phyloP scores from a whole-genome alignment of 2,329 filamentous ascomycete genomes.

The Hymenoscyphus occultus region DNA sequence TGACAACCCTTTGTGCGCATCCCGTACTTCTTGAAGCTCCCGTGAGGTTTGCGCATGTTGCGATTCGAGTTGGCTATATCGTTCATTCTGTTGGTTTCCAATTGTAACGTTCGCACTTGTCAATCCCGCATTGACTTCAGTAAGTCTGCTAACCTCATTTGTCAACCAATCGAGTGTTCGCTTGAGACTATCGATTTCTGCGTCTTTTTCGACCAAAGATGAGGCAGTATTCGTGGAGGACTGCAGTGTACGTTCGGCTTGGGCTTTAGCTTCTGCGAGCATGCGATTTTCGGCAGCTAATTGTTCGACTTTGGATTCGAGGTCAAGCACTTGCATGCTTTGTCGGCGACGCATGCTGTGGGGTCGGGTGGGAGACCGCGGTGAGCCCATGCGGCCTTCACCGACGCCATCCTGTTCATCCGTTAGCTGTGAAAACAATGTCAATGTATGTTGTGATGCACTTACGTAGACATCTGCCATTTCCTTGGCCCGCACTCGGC shows the following conservation, averaged over 20 bases:
- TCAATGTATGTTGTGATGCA: conserved; percentile 33
- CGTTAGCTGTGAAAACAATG: conserved; percentile 22
- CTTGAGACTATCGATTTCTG: conserved; percentile 79
- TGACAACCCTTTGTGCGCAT: conserved; percentile 60
- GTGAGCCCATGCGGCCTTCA: conserved; percentile 81
- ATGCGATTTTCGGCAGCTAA: conserved; percentile 80
- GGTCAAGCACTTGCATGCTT: conserved; percentile 94
- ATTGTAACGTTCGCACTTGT: conserved; percentile 74
- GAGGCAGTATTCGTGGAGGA: conserved; percentile 62
- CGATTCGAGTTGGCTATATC: conserved; percentile 63
- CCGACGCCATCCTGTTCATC: conserved; percentile 78
- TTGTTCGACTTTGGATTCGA: conserved; percentile 82
- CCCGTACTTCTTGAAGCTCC: conserved; percentile 67
- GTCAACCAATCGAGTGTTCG: conserved; percentile 76
- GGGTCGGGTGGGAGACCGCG: conserved; percentile 87
- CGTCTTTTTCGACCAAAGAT: conserved; percentile 76
- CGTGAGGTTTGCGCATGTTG: conserved; percentile 63
- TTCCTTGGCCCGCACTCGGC: conserved; percentile 76
- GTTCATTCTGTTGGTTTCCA: conserved; percentile 70
- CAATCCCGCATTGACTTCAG: conserved; percentile 78
- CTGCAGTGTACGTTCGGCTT: conserved; percentile 64
- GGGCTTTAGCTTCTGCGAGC: conserved; percentile 68
- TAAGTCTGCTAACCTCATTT: conserved; percentile 75
- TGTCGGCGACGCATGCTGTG: conserved; percentile 95
- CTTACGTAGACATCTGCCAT: conserved; percentile 96